A percentile compares a stretch with the other conserved stretches of the same genome.
Evolutionary conservation across 176 grass and related monocot genomes (phyloP).

Genomic region (Musa acuminata): DNA sequence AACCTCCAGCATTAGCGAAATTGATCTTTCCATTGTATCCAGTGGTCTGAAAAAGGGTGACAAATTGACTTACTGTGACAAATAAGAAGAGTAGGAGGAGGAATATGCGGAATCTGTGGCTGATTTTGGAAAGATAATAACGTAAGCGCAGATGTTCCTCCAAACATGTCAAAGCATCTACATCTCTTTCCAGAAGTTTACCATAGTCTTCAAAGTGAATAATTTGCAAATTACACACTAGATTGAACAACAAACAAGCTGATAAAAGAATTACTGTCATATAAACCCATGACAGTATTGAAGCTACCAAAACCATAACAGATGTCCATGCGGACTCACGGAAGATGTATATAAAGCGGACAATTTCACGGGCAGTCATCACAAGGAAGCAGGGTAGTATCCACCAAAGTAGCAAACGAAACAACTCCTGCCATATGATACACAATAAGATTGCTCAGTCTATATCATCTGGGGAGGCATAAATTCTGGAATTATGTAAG

Average conservation of each 20-base stretch:
- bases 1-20: slow-evolving; percentile 69
- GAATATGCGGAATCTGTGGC: slow-evolving; percentile 89
- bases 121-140: slow-evolving; percentile 79
- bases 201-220: slow-evolving; percentile 89
- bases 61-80: slow-evolving; percentile 66
- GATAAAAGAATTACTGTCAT: slow-evolving; percentile 55
- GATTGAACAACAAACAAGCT: slow-evolving; percentile 78
- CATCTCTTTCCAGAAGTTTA: slow-evolving; percentile 75
- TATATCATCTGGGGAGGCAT: not conserved
- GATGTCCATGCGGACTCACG: slow-evolving; percentile 55
- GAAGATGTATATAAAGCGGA: slow-evolving; percentile 47
- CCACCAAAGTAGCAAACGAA: slow-evolving; percentile 48
- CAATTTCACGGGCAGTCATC: slow-evolving; percentile 55
- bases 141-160: slow-evolving; percentile 72
- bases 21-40: slow-evolving; percentile 54
- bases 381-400: slow-evolving; percentile 64
- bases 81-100: slow-evolving; percentile 60
- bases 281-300: slow-evolving; percentile 76
- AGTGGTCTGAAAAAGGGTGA: slow-evolving; percentile 69
- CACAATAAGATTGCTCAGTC: not conserved
- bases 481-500: not conserved
- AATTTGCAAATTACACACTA: slow-evolving; percentile 82
- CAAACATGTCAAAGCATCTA: slow-evolving; percentile 71
- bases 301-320: slow-evolving; percentile 35
- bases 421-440: slow-evolving; percentile 56